Percentiles rank a stretch among this genome's conserved stretches.
Conservation (phyloP, 2,329 filamentous ascomycete species). For the Botrytis aclada region DNA sequence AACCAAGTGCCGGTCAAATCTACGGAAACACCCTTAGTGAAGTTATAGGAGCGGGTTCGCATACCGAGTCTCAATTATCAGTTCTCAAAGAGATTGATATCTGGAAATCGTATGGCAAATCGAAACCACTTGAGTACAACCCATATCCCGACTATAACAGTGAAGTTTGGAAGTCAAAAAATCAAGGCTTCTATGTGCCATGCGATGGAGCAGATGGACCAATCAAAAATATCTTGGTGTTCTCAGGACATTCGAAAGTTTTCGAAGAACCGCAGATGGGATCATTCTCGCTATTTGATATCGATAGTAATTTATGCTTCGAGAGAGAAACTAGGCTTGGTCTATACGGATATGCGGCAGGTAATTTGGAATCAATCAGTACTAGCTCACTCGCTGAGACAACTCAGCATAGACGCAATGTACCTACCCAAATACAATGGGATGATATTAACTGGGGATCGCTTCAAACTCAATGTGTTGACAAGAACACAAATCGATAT, state of each 20-base stretch:
- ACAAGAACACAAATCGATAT: constrained; percentile 61
- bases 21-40: constrained; percentile 55
- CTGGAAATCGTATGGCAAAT: constrained; percentile 44
- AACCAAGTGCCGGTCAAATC: constrained; percentile 49
- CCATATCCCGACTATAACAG: constrained; percentile 72
- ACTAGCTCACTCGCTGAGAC: not conserved
- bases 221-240: constrained; percentile 59
- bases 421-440: constrained; percentile 48
- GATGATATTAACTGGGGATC: constrained; percentile 65
- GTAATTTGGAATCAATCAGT: constrained; percentile 13
- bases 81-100: constrained; percentile 36
- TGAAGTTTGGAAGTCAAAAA: constrained; percentile 53
- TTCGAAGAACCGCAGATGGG: constrained; percentile 63
- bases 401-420: not conserved
- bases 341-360: constrained; percentile 56
- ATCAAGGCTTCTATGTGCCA: constrained; percentile 56
- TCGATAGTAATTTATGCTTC: constrained; percentile 63
- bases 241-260: constrained; percentile 55
- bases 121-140: constrained; percentile 57
- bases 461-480: constrained; percentile 64
- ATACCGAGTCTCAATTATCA: constrained; percentile 37
- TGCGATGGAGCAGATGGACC: constrained; percentile 59
- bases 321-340: constrained; percentile 68
- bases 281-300: constrained; percentile 56
- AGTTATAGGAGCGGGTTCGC: constrained; percentile 41